Evolutionary conservation across 805 yeast genomes (phyloP).

Genomic region (Candida golubevii): DNA sequence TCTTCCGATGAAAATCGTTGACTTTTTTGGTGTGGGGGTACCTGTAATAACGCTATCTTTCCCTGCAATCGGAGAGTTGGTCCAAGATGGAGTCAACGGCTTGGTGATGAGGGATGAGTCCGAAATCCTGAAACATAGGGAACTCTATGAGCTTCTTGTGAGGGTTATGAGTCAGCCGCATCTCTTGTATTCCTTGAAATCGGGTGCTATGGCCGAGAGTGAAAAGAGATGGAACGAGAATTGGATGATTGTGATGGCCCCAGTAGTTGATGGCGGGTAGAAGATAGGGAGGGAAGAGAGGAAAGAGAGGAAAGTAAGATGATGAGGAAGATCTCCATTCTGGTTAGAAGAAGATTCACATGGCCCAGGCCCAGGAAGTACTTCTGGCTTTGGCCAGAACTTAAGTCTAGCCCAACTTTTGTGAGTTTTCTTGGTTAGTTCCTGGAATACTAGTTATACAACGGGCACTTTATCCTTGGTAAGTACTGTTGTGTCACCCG

Average conservation of each 20-base stretch:
- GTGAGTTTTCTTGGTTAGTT: too few relatives aligned
- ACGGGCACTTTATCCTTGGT: too few relatives aligned
- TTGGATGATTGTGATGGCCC: slow-evolving; percentile 54
- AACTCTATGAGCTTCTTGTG: slow-evolving; percentile 23
- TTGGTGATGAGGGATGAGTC: slow-evolving; percentile 23
- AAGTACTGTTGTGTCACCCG: too few relatives aligned
- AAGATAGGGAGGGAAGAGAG: not conserved
- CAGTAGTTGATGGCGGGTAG: slow-evolving; percentile 14
- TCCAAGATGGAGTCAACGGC: slow-evolving; percentile 68
- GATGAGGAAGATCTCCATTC: not conserved
- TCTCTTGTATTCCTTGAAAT: slow-evolving; percentile 41
- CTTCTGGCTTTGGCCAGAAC: too few relatives aligned
- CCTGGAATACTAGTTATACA: too few relatives aligned
- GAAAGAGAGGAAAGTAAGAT: not conserved
- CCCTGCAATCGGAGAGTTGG: slow-evolving; percentile 75
- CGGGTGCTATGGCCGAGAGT: slow-evolving; percentile 76
- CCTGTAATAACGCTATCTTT: slow-evolving; percentile 82
- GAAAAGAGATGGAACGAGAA: slow-evolving; percentile 65
- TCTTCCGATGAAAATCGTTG: slow-evolving; percentile 95
- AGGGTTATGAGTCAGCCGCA: slow-evolving; percentile 26
- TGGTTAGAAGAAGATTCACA: too few relatives aligned
- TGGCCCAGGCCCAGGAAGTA: too few relatives aligned
- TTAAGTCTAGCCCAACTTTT: too few relatives aligned
- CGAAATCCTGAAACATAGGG: slow-evolving; percentile 13
- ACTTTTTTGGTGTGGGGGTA: slow-evolving; percentile 91